Conservation (phyloP, 371 early-diverging fungal species). For the Dinochytrium kinnereticum region DNA sequence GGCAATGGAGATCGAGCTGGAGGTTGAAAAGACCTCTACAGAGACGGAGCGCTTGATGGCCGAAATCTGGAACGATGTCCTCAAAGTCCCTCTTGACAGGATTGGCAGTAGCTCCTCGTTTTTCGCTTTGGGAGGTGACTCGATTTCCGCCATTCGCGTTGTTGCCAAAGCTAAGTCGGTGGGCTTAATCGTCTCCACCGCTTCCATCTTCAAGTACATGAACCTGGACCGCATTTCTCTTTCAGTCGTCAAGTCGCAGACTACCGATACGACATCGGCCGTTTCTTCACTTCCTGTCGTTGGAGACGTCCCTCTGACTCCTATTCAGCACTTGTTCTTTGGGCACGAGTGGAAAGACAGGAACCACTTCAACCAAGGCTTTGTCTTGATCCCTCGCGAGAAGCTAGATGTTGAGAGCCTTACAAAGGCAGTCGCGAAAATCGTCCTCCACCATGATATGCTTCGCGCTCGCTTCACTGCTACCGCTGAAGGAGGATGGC, state of each 20-base stretch:
- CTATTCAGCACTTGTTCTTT: conserved; percentile 31
- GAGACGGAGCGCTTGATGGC: conserved; percentile 23
- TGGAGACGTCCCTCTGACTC: conserved; percentile 21
- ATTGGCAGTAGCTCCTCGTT: conserved; percentile 26
- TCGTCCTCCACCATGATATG: conserved; percentile 25
- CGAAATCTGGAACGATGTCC: conserved; percentile 19
- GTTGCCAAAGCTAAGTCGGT: not conserved
- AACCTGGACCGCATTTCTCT: not conserved
- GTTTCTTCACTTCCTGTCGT: not conserved
- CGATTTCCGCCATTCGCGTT: conserved; percentile 32
- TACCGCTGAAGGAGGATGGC: not conserved
- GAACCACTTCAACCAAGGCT: conserved; percentile 30
- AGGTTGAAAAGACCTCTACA: conserved; percentile 12
- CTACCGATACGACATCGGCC: not conserved
- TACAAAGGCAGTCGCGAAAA: not conserved
- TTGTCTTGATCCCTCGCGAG: conserved; percentile 20
- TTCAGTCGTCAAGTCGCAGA: not conserved
- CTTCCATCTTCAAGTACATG: conserved; percentile 7
- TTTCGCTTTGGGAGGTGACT: conserved; percentile 41
- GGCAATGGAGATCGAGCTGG: not conserved
- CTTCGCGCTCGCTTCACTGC: conserved; percentile 17
- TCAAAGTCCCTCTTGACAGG: conserved; percentile 8
- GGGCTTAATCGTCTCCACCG: conserved; percentile 20
- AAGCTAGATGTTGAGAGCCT: not conserved
- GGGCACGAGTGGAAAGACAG: not conserved